A percentile compares a stretch with the other conserved stretches of the same genome.
phyloP scores from a whole-genome alignment of 768 basidiomycete species.

The Steccherinum ochraceum region DNA sequence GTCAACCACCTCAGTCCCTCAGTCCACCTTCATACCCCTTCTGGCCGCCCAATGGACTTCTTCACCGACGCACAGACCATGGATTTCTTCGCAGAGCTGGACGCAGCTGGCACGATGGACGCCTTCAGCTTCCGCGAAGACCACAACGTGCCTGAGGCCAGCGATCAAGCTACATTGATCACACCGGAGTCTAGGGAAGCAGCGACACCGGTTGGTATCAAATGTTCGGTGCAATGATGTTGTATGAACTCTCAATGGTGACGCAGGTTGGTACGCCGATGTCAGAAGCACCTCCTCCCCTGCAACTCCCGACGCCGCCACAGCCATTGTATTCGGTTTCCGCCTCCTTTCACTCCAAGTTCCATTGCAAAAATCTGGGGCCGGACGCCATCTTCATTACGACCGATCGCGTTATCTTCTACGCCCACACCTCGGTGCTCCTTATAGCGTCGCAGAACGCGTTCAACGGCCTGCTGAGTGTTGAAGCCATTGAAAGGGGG shows the following conservation, averaged over 20 bases:
- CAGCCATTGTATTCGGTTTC: conserved; percentile 11
- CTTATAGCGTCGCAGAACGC: conserved; percentile 16
- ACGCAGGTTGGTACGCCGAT: background rate
- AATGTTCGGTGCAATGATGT: background rate
- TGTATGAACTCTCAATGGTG: background rate
- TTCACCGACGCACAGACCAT: background rate
- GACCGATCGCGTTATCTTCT: conserved; percentile 25
- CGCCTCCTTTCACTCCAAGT: conserved; percentile 13
- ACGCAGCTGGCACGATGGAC: background rate
- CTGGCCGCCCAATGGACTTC: background rate
- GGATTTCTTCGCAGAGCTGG: background rate
- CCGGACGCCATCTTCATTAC: conserved; percentile 20
- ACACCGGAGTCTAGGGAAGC: background rate
- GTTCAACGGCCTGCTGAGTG: conserved; percentile 12
- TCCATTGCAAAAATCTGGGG: conserved; percentile 2
- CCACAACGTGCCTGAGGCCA: background rate
- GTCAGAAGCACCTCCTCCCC: background rate
- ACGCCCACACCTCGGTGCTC: conserved; percentile 19
- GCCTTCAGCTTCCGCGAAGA: background rate
- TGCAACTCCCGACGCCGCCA: background rate
- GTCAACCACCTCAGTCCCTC: background rate
- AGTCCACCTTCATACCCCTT: background rate
- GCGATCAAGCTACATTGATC: background rate
- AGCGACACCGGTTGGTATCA: background rate
- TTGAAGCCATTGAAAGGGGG: conserved; percentile 1